Evolutionary conservation across 176 grass and related monocot genomes (phyloP).

Genomic region (Urochloa ruziziensis): DNA sequence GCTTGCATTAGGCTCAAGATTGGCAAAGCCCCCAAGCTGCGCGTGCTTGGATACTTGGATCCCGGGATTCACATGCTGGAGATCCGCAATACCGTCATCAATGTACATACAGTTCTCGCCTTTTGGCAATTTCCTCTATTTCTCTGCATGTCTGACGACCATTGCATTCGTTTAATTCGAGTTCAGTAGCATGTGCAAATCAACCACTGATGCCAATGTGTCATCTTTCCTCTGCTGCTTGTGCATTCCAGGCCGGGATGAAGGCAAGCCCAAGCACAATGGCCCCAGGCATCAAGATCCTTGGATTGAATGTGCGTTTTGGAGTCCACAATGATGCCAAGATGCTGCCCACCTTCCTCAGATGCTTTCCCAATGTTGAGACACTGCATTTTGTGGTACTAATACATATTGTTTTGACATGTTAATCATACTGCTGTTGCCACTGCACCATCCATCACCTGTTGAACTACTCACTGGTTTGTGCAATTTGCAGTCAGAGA

Average conservation of each 20-base stretch:
- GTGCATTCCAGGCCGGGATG: neutral
- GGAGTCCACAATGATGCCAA: neutral
- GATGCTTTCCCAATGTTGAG: conserved; percentile 16
- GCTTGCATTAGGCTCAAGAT: neutral
- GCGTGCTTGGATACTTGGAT: neutral
- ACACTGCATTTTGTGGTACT: conserved; percentile 9
- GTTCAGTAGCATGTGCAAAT: neutral
- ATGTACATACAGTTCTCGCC: neutral
- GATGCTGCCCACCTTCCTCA: neutral
- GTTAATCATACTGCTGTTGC: neutral
- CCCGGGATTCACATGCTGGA: neutral
- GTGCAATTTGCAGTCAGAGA: neutral
- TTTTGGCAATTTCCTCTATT: neutral
- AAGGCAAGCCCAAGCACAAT: neutral
- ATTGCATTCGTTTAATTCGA: neutral
- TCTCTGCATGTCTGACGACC: neutral
- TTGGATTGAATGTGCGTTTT: neutral
- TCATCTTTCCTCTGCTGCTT: neutral
- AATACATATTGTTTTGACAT: neutral
- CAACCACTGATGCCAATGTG: neutral
- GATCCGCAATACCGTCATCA: neutral
- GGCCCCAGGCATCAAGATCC: neutral
- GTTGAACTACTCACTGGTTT: neutral
- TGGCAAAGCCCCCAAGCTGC: neutral
- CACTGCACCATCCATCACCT: neutral